Evolutionary conservation across 495 filamentous ascomycete genomes (phyloP).

Genomic region (Penicillium cosmopolitanum): DNA sequence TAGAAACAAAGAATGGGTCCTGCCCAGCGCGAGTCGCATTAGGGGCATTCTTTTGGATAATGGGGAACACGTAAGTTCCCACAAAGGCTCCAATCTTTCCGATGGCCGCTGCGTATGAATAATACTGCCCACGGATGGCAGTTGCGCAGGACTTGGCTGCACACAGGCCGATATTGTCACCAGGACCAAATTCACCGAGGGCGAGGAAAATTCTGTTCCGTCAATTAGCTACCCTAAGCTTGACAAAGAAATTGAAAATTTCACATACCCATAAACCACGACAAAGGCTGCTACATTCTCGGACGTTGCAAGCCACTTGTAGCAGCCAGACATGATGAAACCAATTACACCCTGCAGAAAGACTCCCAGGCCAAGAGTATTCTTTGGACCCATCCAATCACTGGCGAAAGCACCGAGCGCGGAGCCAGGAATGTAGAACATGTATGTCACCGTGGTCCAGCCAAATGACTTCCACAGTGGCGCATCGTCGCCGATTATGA

Average conservation of each 20-base stretch:
- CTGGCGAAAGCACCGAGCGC: conserved; percentile 72
- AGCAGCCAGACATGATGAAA: conserved; percentile 84
- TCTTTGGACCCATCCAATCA: conserved; percentile 76
- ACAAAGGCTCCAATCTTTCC: conserved; percentile 92
- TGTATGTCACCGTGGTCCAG: conserved; percentile 82
- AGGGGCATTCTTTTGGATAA: conserved; percentile 69
- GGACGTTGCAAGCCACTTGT: conserved; percentile 61
- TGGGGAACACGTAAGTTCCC: conserved; percentile 81
- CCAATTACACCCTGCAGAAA: conserved; percentile 73
- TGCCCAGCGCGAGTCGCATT: conserved; percentile 64
- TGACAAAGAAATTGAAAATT: background rate
- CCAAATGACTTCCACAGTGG: conserved; percentile 77
- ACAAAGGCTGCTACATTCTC: conserved; percentile 75
- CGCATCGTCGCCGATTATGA: conserved; percentile 59
- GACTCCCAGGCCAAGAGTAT: conserved; percentile 69
- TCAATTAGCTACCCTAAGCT: background rate
- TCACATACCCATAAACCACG: conserved; percentile 64
- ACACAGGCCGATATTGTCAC: conserved; percentile 87
- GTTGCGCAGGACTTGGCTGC: conserved; percentile 89
- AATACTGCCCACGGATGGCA: conserved; percentile 86
- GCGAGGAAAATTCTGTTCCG: conserved; percentile 71
- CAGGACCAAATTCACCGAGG: conserved; percentile 84
- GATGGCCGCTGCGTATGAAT: conserved; percentile 81
- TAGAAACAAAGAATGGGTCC: conserved; percentile 79
- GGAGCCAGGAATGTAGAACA: conserved; percentile 86